Evolutionary conservation across 2,329 filamentous ascomycete genomes (phyloP), one percentile per base, ranked within the genome.

Genomic region (Fusarium secorum): DNA sequence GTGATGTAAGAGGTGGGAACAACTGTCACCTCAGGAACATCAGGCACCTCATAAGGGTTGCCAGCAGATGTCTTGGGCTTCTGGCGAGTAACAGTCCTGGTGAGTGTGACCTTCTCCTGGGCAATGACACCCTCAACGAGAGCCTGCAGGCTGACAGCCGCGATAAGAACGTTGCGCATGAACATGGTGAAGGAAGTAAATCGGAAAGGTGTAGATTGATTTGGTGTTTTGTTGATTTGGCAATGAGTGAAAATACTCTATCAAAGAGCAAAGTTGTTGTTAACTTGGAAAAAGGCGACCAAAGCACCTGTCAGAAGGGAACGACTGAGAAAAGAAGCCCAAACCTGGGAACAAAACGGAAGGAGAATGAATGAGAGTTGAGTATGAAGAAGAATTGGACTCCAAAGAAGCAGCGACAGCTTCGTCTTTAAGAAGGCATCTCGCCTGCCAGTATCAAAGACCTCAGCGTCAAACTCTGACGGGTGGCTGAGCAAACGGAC

Each of bases 301-400:
- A 64, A 64, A 68, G 73, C 74, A 76, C 74, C 74, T 76, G 22
- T 60, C 51, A 35, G 59, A 71, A 76, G 74, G 60, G 74, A 76
- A 68, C 56, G 74, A 75, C 71, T 68, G 66, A 74, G 69, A 75
- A 75, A 63, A 60, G 68, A 73, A 68, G 60, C 63, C 73, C 66
- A 66, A 74, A 68, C 52, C 49, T 53, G 74, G 67, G 39, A 68
- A 72, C 69, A 69, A 70, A 75, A 75, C 60, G 59, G 72, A 46
- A 55, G 72, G 62, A 60, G 55, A 73, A 49, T 54, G 64, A 71
- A 62, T 26, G 59, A 69, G 72, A 73, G 64, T 60, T 70, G 60
- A 63, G 38, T 62, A 32, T 66, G 64, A 52, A 71, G 61, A 64
- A 56, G 62, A 69, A 58, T 28, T 52, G 45, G 49, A 60, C 52